Conservation (phyloP, 2,329 filamentous ascomycete genomes). For the Sordariomycetes sp. region DNA sequence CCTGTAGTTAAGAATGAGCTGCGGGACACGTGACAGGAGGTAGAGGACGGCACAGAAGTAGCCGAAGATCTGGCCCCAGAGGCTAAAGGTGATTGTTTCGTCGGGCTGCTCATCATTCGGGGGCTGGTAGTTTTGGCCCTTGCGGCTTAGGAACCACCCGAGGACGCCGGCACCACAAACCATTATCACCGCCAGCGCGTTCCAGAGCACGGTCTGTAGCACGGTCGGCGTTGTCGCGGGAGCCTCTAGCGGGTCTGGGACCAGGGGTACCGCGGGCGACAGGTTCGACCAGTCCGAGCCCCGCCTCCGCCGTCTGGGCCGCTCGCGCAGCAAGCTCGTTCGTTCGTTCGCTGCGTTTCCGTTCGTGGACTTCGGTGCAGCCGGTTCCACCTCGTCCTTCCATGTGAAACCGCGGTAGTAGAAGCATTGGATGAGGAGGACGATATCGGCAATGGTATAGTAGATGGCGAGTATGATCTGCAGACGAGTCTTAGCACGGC, state of each 20-base stretch:
- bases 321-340: conserved; percentile 35
- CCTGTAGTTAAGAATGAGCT: conserved; percentile 82
- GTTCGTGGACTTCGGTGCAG: conserved; percentile 22
- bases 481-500: background rate
- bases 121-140: conserved; percentile 14
- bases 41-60: conserved; percentile 86
- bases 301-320: conserved; percentile 26
- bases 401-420: conserved; percentile 82
- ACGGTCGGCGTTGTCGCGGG: conserved; percentile 31
- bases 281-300: conserved; percentile 47
- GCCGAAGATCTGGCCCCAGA: conserved; percentile 80
- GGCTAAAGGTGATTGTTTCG: conserved; percentile 50
- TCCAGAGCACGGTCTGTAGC: conserved; percentile 54
- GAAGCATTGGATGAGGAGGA: conserved; percentile 80
- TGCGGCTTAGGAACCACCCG: conserved; percentile 68
- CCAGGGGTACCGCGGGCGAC: conserved; percentile 72
- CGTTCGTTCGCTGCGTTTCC: conserved; percentile 30
- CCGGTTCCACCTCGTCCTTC: conserved; percentile 34
- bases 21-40: conserved; percentile 77
- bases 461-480: conserved; percentile 83
- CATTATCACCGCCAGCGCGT: conserved; percentile 61
- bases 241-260: conserved; percentile 29
- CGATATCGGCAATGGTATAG: conserved; percentile 83
- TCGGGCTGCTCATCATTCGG: conserved; percentile 21
- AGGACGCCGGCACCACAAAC: conserved; percentile 73